These are phyloP conservation scores for Aspergillus novofumigatus DNA, from an alignment of 2,329 filamentous ascomycete genomes.

Conservation along the genomic window DNA sequence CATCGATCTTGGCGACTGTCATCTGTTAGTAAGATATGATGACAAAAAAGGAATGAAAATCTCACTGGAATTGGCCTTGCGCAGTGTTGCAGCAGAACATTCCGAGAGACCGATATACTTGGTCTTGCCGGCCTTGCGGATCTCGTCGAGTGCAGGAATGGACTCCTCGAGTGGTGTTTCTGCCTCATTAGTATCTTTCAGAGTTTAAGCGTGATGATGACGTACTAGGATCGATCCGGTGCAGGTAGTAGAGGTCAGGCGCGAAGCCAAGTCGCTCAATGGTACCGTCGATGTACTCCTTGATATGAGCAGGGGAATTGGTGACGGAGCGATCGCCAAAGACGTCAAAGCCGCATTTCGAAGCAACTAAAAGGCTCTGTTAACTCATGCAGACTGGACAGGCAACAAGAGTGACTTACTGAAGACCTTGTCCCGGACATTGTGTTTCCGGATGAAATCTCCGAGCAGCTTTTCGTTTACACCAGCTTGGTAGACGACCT, in stretches of 20 bases:
- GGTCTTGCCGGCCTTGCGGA: constrained; percentile 45
- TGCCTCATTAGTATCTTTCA: constrained; percentile 4
- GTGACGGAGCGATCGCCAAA: constrained; percentile 38
- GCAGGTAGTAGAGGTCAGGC: constrained; percentile 45
- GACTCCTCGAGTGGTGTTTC: constrained; percentile 47
- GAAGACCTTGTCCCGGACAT: constrained; percentile 49
- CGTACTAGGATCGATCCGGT: constrained; percentile 45
- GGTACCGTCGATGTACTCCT: constrained; percentile 47
- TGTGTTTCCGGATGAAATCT: constrained; percentile 50
- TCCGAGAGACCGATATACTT: constrained; percentile 49
- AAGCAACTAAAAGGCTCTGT: constrained; percentile 37
- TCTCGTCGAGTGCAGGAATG: constrained; percentile 44
- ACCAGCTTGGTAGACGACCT: constrained; percentile 46
- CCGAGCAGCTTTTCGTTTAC: constrained; percentile 50
- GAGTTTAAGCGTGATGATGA: background rate
- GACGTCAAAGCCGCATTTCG: constrained; percentile 45
- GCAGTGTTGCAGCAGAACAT: constrained; percentile 43
- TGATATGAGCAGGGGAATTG: constrained; percentile 46
- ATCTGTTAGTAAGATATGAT: constrained; percentile 6
- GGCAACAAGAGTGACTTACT: constrained; percentile 24
- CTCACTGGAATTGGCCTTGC: constrained; percentile 44
- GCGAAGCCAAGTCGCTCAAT: constrained; percentile 47
- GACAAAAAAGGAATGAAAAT: background rate
- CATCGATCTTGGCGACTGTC: constrained; percentile 46
- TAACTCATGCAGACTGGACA: background rate